Base-by-base conservation (phyloP, 139 green algal species). In the Tetradesmus obliquus region DNA sequence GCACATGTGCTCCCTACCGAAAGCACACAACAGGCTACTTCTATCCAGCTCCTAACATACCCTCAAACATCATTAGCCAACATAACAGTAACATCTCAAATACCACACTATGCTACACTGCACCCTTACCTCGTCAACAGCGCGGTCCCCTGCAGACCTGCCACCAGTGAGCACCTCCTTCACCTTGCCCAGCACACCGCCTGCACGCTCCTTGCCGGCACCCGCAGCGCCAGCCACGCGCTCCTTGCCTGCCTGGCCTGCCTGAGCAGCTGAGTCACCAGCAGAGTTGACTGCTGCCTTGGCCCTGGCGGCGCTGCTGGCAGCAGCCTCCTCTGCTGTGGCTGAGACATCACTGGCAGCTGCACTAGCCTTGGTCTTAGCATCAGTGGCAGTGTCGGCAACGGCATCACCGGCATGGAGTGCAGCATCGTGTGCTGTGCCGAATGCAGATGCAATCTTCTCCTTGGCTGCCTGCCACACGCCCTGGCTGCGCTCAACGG, bases 361-460 rank as follows among this genome's bases (percentile, higher is more conserved):
- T 81, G 66, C 85, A 82, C 62, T 62, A 17, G 76, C 62, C 15
- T 51, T 81, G 17, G 17, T 53, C 85, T 69, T 58, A 2, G 76
- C 24, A 17, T 53, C 76, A 6, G 32, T 17, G 12, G 62, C 85
- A 58, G 85, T 79, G 24, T 89, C 85, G 9, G 62, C 13, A 51
- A 57, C 85, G 9, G 62, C n/a, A 32, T 89, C 85, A 8, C 45
- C 71, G 5, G 86, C 53, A 54, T 84, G 71, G 2, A 60, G 17
- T 8, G 69, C 86, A 22, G 71, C 55, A 7, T 90, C 32, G 5
- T 69, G 54, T 15, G 66, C 86, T 32, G 69, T 19, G 32, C 86
- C 71, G 5, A 90, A 81, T 24, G 86, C 86, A 69, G 71, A 54
- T 12, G 86, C 86, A n/a, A 84, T 53, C 86, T 72, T 83, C 69